Evolutionary conservation across 371 early-diverging fungal genomes (phyloP).

Genomic region (Batkoa obscura): DNA sequence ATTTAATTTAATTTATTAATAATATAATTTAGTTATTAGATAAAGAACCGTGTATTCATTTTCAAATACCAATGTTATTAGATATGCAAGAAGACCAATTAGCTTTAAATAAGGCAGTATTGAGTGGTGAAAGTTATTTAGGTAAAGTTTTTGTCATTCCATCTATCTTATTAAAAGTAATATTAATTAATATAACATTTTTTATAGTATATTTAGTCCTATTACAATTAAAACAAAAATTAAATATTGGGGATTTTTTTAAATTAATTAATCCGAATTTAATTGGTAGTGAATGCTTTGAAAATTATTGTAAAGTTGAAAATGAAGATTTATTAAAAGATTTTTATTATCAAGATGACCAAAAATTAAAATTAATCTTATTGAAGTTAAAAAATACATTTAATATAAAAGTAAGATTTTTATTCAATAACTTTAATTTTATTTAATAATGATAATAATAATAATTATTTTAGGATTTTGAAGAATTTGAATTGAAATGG

Average conservation of each 20-base stretch:
- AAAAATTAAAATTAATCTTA: constrained; percentile 50
- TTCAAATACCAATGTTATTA: constrained; percentile 83
- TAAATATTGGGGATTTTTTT: constrained; percentile 76
- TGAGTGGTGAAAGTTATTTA: constrained; percentile 87
- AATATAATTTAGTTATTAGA: constrained; percentile 45
- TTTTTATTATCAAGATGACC: constrained; percentile 91
- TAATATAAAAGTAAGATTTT: constrained; percentile 19
- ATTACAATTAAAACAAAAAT: constrained; percentile 66
- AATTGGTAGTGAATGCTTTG: constrained; percentile 59
- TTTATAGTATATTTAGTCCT: constrained; percentile 70
- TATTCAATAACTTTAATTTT: constrained; percentile 13
- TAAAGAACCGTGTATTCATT: constrained; percentile 80
- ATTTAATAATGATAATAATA: constrained; percentile 32
- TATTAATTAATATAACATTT: background rate
- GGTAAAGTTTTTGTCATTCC: constrained; percentile 18
- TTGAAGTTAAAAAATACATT: constrained; percentile 35
- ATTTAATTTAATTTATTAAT: background rate
- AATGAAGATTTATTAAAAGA: constrained; percentile 61
- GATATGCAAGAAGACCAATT: constrained; percentile 79
- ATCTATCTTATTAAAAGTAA: background rate
- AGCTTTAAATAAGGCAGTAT: constrained; percentile 76
- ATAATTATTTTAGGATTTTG: background rate
- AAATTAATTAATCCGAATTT: constrained; percentile 60
- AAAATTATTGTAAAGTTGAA: constrained; percentile 58
- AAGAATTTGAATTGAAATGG: background rate